Evolutionary conservation across 768 basidiomycete species (phyloP).

Genomic region (Mycena amicta): DNA sequence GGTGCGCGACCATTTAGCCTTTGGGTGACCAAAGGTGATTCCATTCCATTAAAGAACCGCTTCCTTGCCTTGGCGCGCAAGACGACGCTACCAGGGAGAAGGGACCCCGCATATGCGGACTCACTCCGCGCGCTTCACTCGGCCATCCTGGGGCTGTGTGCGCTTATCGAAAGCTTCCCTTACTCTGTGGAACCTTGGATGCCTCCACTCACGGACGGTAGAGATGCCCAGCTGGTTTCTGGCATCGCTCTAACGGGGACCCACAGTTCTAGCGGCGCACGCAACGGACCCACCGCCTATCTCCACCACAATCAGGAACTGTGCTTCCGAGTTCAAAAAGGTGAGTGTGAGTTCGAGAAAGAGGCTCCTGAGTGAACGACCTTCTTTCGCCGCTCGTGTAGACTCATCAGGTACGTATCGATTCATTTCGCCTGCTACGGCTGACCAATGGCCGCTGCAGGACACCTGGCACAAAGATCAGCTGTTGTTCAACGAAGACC

Average conservation of each 20-base stretch:
- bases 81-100: slow-evolving; percentile 66
- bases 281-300: slow-evolving; percentile 88
- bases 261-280: slow-evolving; percentile 70
- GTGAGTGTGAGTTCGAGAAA: slow-evolving; percentile 35
- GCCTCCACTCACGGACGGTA: slow-evolving; percentile 78
- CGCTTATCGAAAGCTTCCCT: slow-evolving; percentile 89
- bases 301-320: slow-evolving; percentile 85
- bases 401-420: slow-evolving; percentile 61
- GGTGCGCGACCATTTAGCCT: slow-evolving; percentile 44
- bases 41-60: slow-evolving; percentile 58
- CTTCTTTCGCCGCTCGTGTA: slow-evolving; percentile 26
- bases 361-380: slow-evolving; percentile 16
- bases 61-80: slow-evolving; percentile 68
- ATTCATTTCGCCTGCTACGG: slow-evolving; percentile 8
- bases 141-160: slow-evolving; percentile 87
- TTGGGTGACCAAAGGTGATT: slow-evolving; percentile 5
- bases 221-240: slow-evolving; percentile 20
- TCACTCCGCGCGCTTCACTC: slow-evolving; percentile 78
- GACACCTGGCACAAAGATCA: slow-evolving; percentile 95
- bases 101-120: slow-evolving; percentile 72
- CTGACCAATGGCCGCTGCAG: slow-evolving; percentile 39
- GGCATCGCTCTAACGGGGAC: slow-evolving; percentile 2
- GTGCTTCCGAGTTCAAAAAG: slow-evolving; percentile 86
- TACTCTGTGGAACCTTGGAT: slow-evolving; percentile 95
- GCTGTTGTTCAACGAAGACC: slow-evolving; percentile 84